These are phyloP conservation scores for Zygosaccharomyces siamensis DNA, from an alignment of 805 yeast species.

Conservation along the genomic window DNA sequence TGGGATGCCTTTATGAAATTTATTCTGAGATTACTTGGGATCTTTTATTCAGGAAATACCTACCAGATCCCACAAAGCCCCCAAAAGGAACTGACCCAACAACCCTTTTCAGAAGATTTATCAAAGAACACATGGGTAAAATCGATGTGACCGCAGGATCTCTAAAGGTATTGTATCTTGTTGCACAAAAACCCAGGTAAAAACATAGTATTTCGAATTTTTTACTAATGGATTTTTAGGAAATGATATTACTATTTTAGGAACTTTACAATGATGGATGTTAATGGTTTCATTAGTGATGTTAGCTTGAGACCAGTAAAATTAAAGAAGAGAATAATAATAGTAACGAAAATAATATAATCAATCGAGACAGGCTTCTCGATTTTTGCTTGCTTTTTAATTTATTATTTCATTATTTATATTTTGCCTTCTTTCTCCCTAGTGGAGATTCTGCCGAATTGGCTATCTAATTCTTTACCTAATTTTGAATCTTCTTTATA, in stretches of 20 bases:
- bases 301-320: neutral
- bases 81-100: constrained; percentile 21
- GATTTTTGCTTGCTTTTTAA: neutral
- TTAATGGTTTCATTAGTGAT: neutral
- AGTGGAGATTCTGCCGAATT: constrained; percentile 28
- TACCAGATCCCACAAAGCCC: constrained; percentile 13
- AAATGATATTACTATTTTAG: neutral
- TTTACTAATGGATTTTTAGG: neutral
- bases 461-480: constrained; percentile 34
- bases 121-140: constrained; percentile 28
- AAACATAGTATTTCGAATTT: neutral
- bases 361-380: constrained; percentile 11
- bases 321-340: neutral
- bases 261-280: neutral
- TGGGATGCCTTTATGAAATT: constrained; percentile 32
- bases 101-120: constrained; percentile 23
- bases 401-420: neutral
- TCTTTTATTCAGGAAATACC: constrained; percentile 16
- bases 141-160: constrained; percentile 29
- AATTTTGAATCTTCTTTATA: constrained; percentile 40
- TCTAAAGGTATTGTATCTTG: constrained; percentile 22
- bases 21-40: constrained; percentile 21
- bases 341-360: neutral
- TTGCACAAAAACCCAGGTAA: constrained; percentile 29
- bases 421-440: constrained; percentile 13